Evolutionary conservation across 1,139 yeast genomes (phyloP), one percentile per base, ranked within the genome.

Genomic region (Yamadazyma jaroonii): DNA sequence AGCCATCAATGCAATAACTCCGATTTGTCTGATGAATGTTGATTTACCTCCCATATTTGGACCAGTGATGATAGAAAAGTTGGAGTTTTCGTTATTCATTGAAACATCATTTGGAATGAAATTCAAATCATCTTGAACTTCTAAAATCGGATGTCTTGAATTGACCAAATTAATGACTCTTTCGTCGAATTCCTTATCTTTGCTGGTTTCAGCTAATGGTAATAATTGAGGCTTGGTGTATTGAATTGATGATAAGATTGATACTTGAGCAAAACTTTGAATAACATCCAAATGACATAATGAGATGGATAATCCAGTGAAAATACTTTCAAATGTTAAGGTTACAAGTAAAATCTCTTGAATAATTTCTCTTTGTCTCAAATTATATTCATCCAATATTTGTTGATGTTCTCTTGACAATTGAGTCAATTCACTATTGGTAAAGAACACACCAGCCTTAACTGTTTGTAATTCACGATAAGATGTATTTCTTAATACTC

Each of bases 21-120:
- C 98, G 37, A 88, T 74, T 52, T 92, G 96, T 45, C 97, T 77
- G 36, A 92, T 89, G 59, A 86, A 92, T 0, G 97, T 90, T 1
- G 97, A 88, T 59, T 92, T 92, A 54, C 97, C 97, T 42, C 97
- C 98, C 98, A 92, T 92, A 56, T 92, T 92, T 28, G 98, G 98
- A 13, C 98, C 98, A 0, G 98, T 92, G 25, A 92, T 87, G 24
- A 92, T 84, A 11, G 80, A 72, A 54, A 92, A 90, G 39, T 85
- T 89, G 13, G 79, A 87, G 12, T 80, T 70, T 21, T 45, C 45
- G 40, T 58, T 61, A 11, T 34, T 55, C 41, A 89, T 65, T 10
- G 64, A 57, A 3, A 87, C 84, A 53, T 92, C 96, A 59, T 92
- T 92, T 3, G 97, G 80, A 44, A 92, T 90, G 53, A 92, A 92